phyloP scores from a whole-genome alignment of 148 eudicot species.

The Silene conica region DNA sequence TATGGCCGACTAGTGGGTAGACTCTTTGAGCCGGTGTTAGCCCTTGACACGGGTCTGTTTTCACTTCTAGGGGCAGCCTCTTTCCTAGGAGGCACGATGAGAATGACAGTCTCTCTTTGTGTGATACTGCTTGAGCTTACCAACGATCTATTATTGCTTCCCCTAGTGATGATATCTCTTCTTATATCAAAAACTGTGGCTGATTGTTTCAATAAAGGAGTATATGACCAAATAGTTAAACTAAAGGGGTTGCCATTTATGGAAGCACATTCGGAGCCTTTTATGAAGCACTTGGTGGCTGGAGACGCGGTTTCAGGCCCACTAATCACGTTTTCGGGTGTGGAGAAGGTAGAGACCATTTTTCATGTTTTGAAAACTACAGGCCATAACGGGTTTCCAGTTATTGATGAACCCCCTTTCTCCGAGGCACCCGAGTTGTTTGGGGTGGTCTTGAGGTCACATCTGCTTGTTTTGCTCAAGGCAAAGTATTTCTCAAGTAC shows the following conservation, averaged over 20 bases:
- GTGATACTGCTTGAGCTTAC: constrained; percentile 53
- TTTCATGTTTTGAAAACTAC: constrained; percentile 36
- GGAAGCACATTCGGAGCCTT: constrained; percentile 52
- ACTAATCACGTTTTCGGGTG: constrained; percentile 39
- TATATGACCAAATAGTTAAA: constrained; percentile 47
- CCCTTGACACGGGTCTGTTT: constrained; percentile 44
- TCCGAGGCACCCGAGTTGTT: constrained; percentile 47
- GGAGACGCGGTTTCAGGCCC: constrained; percentile 57
- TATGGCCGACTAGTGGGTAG: constrained; percentile 55
- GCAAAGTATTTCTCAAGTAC: constrained; percentile 36
- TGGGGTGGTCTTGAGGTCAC: constrained; percentile 52
- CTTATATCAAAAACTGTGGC: constrained; percentile 56
- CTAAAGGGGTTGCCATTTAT: constrained; percentile 48
- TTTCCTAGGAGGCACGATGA: constrained; percentile 58
- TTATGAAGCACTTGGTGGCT: constrained; percentile 48
- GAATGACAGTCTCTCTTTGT: constrained; percentile 58
- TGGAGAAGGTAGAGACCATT: constrained; percentile 43
- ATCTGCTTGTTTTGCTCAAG: constrained; percentile 46
- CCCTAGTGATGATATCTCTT: constrained; percentile 51
- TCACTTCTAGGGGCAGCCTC: constrained; percentile 59
- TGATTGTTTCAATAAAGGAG: constrained; percentile 50
- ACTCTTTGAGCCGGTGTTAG: constrained; percentile 34
- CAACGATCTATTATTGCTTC: constrained; percentile 43
- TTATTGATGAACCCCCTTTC: constrained; percentile 50
- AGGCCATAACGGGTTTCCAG: constrained; percentile 53